phyloP scores from a whole-genome alignment of 352 stramenopile genomes.

The Phytophthora syringae region DNA sequence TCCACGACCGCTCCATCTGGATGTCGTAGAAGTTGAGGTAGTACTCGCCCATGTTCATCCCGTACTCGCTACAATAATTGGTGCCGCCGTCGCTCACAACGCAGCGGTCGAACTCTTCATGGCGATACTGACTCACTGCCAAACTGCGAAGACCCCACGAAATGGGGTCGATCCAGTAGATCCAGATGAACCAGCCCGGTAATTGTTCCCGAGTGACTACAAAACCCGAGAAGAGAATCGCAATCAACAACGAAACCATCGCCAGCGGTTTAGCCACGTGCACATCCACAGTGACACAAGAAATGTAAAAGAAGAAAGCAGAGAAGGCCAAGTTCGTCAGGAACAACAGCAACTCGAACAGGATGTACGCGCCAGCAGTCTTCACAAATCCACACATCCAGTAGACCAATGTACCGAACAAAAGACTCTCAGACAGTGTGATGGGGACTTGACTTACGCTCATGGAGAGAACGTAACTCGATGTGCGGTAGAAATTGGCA shows the following conservation, averaged over 20 bases:
- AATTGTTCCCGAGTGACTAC: slow-evolving; percentile 43
- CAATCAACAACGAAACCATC: slow-evolving; percentile 43
- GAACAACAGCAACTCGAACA: slow-evolving; percentile 51
- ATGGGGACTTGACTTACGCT: slow-evolving; percentile 52
- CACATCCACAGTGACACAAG: slow-evolving; percentile 36
- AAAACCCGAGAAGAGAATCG: slow-evolving; percentile 55
- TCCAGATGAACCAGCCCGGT: slow-evolving; percentile 52
- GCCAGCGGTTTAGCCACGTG: slow-evolving; percentile 48
- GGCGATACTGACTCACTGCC: slow-evolving; percentile 42
- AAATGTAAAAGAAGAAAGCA: slow-evolving; percentile 55
- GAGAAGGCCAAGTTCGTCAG: slow-evolving; percentile 48
- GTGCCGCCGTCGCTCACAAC: slow-evolving; percentile 20
- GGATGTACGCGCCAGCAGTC: slow-evolving; percentile 35
- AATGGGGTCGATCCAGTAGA: slow-evolving; percentile 66
- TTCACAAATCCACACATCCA: slow-evolving; percentile 59
- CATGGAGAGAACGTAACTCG: slow-evolving; percentile 44
- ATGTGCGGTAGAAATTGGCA: slow-evolving; percentile 49
- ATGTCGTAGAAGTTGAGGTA: slow-evolving; percentile 41
- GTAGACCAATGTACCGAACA: slow-evolving; percentile 61
- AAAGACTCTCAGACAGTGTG: slow-evolving; percentile 41
- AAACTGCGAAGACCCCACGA: slow-evolving; percentile 48
- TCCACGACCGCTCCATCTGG: slow-evolving; percentile 40
- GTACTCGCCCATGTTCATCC: slow-evolving; percentile 53
- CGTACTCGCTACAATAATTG: slow-evolving; percentile 43
- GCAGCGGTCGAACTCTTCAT: slow-evolving; percentile 36